These are phyloP conservation scores for Datura wrightii DNA, from an alignment of 257 asterid species.

Conservation along the genomic window DNA sequence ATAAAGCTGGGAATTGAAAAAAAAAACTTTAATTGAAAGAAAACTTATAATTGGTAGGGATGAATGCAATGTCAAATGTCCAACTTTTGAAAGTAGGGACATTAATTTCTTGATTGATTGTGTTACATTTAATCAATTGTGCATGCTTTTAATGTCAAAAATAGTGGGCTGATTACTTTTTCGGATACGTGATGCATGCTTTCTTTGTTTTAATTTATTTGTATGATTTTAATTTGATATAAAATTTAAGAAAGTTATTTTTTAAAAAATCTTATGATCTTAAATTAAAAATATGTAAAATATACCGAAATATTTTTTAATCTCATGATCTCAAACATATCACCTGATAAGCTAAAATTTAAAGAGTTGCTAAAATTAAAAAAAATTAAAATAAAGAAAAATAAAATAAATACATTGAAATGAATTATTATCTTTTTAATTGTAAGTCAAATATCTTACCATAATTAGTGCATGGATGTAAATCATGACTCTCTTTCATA, in stretches of 20 bases:
- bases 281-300: no score
- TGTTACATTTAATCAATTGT: not conserved
- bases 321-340: no score
- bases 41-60: not conserved
- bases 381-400: no score
- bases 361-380: no score
- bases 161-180: not conserved
- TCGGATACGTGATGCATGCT: not conserved
- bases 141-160: slow-evolving; percentile 11
- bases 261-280: no score
- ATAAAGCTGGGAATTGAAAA: not conserved
- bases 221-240: no score
- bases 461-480: not conserved
- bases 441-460: not conserved
- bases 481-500: not conserved
- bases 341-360: no score
- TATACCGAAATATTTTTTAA: no score
- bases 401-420: no score
- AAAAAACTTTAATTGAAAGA: not conserved
- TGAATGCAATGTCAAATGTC: not conserved
- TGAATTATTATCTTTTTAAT: not conserved
- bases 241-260: no score
- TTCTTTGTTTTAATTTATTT: no score
- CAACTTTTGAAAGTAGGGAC: not conserved
- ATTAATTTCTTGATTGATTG: slow-evolving; percentile 2